phyloP scores from a whole-genome alignment of 768 basidiomycete species.

The Mycena kentingensis region DNA sequence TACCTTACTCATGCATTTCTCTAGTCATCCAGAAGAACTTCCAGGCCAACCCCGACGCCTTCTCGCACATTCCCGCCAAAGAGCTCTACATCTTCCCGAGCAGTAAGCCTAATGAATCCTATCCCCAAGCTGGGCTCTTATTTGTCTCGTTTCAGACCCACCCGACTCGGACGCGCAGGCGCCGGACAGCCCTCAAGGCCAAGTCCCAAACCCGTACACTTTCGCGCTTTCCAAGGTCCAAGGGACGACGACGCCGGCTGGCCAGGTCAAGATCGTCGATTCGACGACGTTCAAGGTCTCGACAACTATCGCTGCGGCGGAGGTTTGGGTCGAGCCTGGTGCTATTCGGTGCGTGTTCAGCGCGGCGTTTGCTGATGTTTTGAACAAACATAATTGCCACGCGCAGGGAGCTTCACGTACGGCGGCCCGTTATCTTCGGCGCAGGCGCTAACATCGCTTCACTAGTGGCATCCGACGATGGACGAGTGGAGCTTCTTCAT shows the following conservation, averaged over 20 bases:
- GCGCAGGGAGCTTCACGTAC: conserved; percentile 56
- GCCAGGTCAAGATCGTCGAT: conserved; percentile 53
- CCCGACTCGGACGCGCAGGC: conserved; percentile 38
- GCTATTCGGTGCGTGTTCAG: conserved; percentile 45
- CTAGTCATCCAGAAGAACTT: conserved; percentile 56
- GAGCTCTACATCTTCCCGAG: conserved; percentile 58
- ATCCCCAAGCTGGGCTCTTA: not conserved
- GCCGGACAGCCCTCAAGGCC: conserved; percentile 46
- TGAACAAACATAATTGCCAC: conserved; percentile 1
- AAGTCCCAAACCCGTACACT: conserved; percentile 46
- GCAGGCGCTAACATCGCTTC: not conserved
- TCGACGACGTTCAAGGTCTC: conserved; percentile 50
- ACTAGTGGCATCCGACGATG: conserved; percentile 69
- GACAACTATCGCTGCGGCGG: conserved; percentile 55
- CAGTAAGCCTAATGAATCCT: conserved; percentile 27
- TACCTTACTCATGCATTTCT: not conserved
- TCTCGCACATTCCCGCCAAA: conserved; percentile 44
- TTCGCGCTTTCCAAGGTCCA: conserved; percentile 50
- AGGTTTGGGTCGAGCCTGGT: conserved; percentile 59
- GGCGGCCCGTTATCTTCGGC: conserved; percentile 13
- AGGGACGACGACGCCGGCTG: conserved; percentile 47
- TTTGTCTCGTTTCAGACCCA: conserved; percentile 28
- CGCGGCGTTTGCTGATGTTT: not conserved
- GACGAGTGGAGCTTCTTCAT: conserved; percentile 67
- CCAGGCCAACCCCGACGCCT: conserved; percentile 40